Percentiles rank a stretch among this genome's conserved stretches.
These are phyloP conservation scores for Diaporthe destruens DNA, from an alignment of 2,329 filamentous ascomycete species.

Conservation along the genomic window DNA sequence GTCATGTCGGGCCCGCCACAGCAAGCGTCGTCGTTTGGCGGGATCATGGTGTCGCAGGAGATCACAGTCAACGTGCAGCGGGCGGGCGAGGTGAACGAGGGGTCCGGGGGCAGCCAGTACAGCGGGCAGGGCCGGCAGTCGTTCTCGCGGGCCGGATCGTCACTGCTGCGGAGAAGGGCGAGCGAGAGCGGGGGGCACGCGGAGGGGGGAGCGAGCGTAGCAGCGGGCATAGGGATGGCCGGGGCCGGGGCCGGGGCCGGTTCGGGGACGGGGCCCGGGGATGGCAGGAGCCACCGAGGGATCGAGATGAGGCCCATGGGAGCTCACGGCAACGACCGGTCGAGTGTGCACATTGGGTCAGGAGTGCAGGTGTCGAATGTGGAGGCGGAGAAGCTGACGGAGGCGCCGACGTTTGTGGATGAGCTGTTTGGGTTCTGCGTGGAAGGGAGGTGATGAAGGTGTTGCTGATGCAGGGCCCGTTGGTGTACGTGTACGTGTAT, in stretches of 20 bases:
- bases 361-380: constrained; percentile 49
- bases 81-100: constrained; percentile 41
- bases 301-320: constrained; percentile 48
- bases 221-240: constrained; percentile 1
- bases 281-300: constrained; percentile 28
- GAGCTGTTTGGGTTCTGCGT: constrained; percentile 54
- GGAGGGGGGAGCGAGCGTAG: background rate
- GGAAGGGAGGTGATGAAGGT: constrained; percentile 32
- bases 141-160: constrained; percentile 30
- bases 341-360: constrained; percentile 45
- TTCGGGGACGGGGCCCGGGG: background rate
- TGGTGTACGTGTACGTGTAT: background rate
- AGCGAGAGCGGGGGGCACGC: constrained; percentile 32
- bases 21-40: constrained; percentile 55
- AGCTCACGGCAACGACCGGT: constrained; percentile 31
- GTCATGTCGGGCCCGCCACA: constrained; percentile 27
- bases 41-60: constrained; percentile 74
- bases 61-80: constrained; percentile 65
- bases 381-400: constrained; percentile 52
- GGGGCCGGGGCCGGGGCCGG: background rate
- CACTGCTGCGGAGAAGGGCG: constrained; percentile 35
- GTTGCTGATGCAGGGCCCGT: background rate
- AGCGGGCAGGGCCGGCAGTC: constrained; percentile 36
- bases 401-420: constrained; percentile 58
- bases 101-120: constrained; percentile 46